These are phyloP conservation scores for Talaromyces sp. DNA, from an alignment of 2,329 filamentous ascomycete species.

Conservation along the genomic window DNA sequence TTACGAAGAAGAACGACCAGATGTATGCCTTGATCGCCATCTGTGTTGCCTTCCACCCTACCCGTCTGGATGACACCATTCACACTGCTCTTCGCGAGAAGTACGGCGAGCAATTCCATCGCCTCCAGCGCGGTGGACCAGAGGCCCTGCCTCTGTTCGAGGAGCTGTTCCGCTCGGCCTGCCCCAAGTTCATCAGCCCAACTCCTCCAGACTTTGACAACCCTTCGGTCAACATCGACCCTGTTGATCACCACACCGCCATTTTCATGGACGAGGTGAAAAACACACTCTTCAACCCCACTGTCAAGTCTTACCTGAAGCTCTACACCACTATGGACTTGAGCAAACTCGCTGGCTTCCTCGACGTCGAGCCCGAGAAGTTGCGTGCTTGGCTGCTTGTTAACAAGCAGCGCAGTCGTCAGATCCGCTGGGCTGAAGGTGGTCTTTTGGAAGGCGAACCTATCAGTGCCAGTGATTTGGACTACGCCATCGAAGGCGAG, in stretches of 20 bases:
- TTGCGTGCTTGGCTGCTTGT: constrained; percentile 89
- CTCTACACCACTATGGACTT: constrained; percentile 99
- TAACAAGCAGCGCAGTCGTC: constrained; percentile 97
- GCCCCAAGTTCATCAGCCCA: constrained; percentile 98
- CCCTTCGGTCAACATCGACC: constrained; percentile 92
- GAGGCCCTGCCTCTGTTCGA: constrained; percentile 95
- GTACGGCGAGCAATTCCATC: constrained; percentile 96
- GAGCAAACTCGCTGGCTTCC: constrained; percentile 94
- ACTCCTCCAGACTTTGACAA: constrained; percentile 97
- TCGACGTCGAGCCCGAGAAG: constrained; percentile 95
- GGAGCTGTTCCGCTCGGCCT: constrained; percentile 95
- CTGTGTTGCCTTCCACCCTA: constrained; percentile 96
- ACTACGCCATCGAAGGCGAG: constrained; percentile 95
- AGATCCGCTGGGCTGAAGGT: constrained; percentile 89
- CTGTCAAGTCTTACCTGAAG: constrained; percentile 96
- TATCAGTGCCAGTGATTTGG: constrained; percentile 88
- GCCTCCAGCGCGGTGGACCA: constrained; percentile 92
- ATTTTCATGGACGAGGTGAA: constrained; percentile 99
- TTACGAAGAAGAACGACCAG: constrained; percentile 99
- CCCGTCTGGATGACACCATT: constrained; percentile 95
- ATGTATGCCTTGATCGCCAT: constrained; percentile 99
- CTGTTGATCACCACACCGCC: constrained; percentile 90
- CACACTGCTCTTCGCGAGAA: constrained; percentile 97
- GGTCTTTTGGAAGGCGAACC: constrained; percentile 87
- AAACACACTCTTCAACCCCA: constrained; percentile 97